A percentile compares a stretch with the other conserved stretches of the same genome.
Evolutionary conservation across 495 filamentous ascomycete species (phyloP).

Genomic region (Aspergillus egyptiacus): DNA sequence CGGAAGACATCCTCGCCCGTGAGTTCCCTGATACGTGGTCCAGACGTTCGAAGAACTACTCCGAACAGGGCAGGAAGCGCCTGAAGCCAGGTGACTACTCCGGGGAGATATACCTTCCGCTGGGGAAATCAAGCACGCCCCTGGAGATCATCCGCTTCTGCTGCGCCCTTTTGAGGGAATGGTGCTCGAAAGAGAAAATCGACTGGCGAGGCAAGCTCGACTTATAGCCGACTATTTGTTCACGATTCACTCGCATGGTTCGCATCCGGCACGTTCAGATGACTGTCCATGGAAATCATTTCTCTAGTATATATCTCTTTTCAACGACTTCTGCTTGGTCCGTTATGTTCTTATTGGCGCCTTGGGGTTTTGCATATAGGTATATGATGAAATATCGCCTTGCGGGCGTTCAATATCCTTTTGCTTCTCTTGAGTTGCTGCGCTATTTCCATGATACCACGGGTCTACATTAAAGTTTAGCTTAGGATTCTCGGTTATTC

Average conservation of each 20-base stretch:
- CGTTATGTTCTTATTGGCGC: slow-evolving; percentile 5
- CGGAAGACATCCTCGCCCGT: slow-evolving; percentile 36
- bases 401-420: slow-evolving; percentile 12
- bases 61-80: slow-evolving; percentile 31
- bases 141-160: slow-evolving; percentile 46
- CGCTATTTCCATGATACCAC: slow-evolving; percentile 35
- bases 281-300: slow-evolving; percentile 1
- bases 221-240: slow-evolving; percentile 16
- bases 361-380: no score
- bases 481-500: background rate
- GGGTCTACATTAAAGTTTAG: slow-evolving; percentile 18
- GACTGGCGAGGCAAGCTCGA: slow-evolving; percentile 36
- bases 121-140: slow-evolving; percentile 35
- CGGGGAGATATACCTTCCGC: slow-evolving; percentile 38
- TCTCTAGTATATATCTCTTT: background rate
- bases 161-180: slow-evolving; percentile 40
- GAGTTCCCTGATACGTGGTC: slow-evolving; percentile 47
- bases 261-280: background rate
- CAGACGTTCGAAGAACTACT: slow-evolving; percentile 30
- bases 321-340: background rate
- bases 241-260: no score
- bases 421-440: background rate
- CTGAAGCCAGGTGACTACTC: slow-evolving; percentile 38
- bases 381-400: no score
- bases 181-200: slow-evolving; percentile 39